Conservation (phyloP, 352 stramenopile species). For the Thraustochytrium sp. region DNA sequence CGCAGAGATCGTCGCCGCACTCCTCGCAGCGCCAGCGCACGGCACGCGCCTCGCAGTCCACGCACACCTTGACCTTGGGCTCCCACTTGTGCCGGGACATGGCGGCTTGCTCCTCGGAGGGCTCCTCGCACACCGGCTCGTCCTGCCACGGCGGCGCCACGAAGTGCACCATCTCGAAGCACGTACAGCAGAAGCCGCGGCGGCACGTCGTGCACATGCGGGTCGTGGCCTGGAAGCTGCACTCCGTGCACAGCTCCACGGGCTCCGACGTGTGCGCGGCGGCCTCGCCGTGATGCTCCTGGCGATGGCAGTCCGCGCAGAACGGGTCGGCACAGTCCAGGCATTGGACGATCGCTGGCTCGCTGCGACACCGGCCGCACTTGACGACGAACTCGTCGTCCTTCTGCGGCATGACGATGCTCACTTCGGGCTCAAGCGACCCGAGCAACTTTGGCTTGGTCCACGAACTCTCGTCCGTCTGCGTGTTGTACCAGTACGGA, state of each 20-base stretch:
- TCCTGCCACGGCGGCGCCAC: neutral
- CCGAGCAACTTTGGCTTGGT: slow-evolving; percentile 19
- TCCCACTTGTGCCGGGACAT: neutral
- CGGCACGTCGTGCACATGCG: neutral
- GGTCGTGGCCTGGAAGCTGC: slow-evolving; percentile 18
- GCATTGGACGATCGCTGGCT: neutral
- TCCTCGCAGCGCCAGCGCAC: slow-evolving; percentile 36
- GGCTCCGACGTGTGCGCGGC: neutral
- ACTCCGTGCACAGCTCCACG: neutral
- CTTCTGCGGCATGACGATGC: slow-evolving; percentile 9
- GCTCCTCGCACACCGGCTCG: neutral
- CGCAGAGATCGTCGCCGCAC: slow-evolving; percentile 29
- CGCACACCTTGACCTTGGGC: slow-evolving; percentile 9
- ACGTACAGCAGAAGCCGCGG: slow-evolving; percentile 14
- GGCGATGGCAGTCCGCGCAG: neutral
- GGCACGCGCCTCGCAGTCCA: neutral
- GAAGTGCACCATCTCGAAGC: slow-evolving; percentile 25
- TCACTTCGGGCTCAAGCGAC: neutral
- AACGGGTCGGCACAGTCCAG: slow-evolving; percentile 13
- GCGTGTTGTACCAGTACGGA: slow-evolving; percentile 26
- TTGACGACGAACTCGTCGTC: slow-evolving; percentile 35
- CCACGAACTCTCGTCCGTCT: neutral
- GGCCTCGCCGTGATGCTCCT: neutral
- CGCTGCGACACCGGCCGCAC: neutral
- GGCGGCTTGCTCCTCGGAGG: neutral